Evolutionary conservation across 2,329 filamentous ascomycete species (phyloP).

Genomic region (Trichoderma simmonsii): DNA sequence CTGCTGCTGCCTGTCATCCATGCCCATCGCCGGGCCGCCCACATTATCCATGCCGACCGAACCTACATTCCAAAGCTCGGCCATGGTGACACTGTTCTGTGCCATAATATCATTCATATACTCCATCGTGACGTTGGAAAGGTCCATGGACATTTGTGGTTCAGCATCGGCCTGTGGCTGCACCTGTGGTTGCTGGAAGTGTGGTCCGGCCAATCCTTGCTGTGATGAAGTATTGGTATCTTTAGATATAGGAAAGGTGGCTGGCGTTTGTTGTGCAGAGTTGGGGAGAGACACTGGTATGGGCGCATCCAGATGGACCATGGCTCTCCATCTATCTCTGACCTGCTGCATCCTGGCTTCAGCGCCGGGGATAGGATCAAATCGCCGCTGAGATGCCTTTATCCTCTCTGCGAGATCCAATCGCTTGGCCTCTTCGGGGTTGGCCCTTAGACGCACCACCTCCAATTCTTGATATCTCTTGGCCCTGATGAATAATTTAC

Average conservation of each 20-base stretch:
- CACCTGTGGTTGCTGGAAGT: not conserved
- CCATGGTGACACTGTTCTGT: constrained; percentile 35
- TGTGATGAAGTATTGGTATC: not conserved
- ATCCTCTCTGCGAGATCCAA: constrained; percentile 49
- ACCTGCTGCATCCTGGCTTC: constrained; percentile 46
- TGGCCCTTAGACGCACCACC: constrained; percentile 45
- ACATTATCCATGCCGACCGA: constrained; percentile 10
- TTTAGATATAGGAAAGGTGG: not conserved
- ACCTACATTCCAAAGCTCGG: constrained; percentile 34
- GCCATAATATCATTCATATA: constrained; percentile 39
- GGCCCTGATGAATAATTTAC: constrained; percentile 52
- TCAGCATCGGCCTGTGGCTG: not conserved
- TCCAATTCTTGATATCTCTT: constrained; percentile 51
- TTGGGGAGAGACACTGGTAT: constrained; percentile 21
- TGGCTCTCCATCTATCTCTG: constrained; percentile 49
- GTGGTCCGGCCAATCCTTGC: not conserved
- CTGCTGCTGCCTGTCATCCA: not conserved
- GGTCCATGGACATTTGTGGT: constrained; percentile 25
- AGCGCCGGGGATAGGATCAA: constrained; percentile 46
- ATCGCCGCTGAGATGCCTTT: constrained; percentile 43
- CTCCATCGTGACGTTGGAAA: constrained; percentile 32
- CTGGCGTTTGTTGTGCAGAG: not conserved
- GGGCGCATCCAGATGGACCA: constrained; percentile 40
- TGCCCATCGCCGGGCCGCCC: not conserved
- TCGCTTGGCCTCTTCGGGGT: constrained; percentile 47